Percentiles rank a stretch among this genome's conserved stretches.
phyloP scores from a whole-genome alignment of 2,329 filamentous ascomycete species.

The Peltaster fructicola region DNA sequence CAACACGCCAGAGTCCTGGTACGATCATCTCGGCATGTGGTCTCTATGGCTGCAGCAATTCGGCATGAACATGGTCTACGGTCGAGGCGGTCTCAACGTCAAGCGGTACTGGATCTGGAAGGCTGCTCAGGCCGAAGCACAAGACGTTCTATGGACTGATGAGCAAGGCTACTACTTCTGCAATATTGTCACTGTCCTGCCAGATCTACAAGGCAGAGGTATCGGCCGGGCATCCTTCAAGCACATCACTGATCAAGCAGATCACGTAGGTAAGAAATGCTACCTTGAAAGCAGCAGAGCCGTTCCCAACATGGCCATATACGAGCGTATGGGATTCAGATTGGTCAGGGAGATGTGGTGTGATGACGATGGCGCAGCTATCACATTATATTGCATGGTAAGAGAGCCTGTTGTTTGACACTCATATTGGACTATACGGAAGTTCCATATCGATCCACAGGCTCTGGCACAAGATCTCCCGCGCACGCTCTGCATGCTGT shows the following conservation, averaged over 20 bases:
- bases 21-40: constrained; percentile 40
- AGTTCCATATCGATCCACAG: too few species aligned
- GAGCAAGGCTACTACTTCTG: constrained; percentile 56
- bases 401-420: too few species aligned
- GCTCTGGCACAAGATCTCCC: too few species aligned
- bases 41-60: constrained; percentile 48
- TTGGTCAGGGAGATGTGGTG: constrained; percentile 49
- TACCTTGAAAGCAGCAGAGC: constrained; percentile 55
- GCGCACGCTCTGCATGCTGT: too few species aligned
- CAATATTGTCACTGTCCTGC: constrained; percentile 54
- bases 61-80: constrained; percentile 49
- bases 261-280: constrained; percentile 44
- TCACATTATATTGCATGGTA: constrained; percentile 30
- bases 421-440: too few species aligned
- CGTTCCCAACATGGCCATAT: constrained; percentile 52
- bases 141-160: constrained; percentile 46
- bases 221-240: constrained; percentile 48
- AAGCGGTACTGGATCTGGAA: constrained; percentile 61
- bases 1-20: constrained; percentile 36
- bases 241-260: constrained; percentile 43
- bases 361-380: constrained; percentile 39
- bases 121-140: constrained; percentile 41
- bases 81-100: constrained; percentile 49
- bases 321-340: constrained; percentile 50
- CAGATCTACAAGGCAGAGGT: constrained; percentile 46